Base-by-base conservation (phyloP, 2,329 filamentous ascomycete species). In the Alternaria longipes region DNA sequence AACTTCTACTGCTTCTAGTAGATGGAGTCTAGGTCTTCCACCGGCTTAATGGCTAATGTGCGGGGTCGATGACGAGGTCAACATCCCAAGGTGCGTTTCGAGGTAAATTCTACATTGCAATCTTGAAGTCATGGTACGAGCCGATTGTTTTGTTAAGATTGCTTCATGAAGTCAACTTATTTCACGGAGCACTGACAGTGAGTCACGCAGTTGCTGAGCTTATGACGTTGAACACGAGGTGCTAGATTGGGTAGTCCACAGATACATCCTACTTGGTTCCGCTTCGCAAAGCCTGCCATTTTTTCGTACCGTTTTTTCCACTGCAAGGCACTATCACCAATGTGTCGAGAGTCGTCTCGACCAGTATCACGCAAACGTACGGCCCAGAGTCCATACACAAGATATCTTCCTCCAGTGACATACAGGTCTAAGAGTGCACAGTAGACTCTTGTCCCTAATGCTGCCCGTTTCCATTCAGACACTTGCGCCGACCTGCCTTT, bases 1-100 rank as follows among this genome's bases (percentile, higher is more conserved):
- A 20, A 49, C 44, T 41, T 28, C 16, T 9, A 28, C 34, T n/a
- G 42, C 42, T 40, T 49, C 53, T 38, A 38, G 42, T 55, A 47
- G 12, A 55, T 49, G 30, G 53, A 9, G 8, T 24, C n/a, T 55
- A n/a, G 22, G 18, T 41, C n/a, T 30, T 11, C 42, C 44, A 56
- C 42, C 32, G 24, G 53, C 4, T 49, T 24, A 41, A 40, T 36
- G 32, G 22, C n/a, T 28, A 44, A 49, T 30, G 11, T 16, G 7
- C 14, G 5, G 1, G 22, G 30, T 8, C 14, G 8, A 22, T 24
- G 30, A 49, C 20, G 28, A 34, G 45, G 8, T 40, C 20, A 20
- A 34, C 18, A 20, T 11, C 16, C 18, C 28, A 22, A 28, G 32
- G 9, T 24, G 18, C 22, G 30, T 24, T 36, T 36, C 30, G 4